phyloP scores from a whole-genome alignment of 352 stramenopile genomes.

The Globisporangium paroecandrum region DNA sequence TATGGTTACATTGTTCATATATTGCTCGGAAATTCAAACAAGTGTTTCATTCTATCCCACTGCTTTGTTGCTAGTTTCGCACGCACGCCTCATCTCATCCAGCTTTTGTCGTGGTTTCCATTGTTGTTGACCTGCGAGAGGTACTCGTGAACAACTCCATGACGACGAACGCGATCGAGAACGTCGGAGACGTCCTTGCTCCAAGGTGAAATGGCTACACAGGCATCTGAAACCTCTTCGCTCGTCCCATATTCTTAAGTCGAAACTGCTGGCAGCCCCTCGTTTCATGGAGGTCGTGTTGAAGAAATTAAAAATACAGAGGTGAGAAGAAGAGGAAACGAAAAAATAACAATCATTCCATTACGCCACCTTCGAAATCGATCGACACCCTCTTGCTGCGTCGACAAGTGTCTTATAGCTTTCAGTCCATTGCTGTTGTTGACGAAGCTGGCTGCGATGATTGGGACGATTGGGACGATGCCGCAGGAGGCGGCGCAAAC shows the following conservation, averaged over 20 bases:
- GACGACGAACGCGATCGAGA: not conserved
- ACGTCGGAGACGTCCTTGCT: not conserved
- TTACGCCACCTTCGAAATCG: not conserved
- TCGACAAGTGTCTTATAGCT: not conserved
- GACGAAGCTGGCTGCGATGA: not conserved
- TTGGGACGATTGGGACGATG: not conserved
- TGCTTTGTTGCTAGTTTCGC: too few relatives aligned
- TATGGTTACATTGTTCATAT: too few relatives aligned
- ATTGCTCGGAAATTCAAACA: too few relatives aligned
- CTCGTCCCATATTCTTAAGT: too few relatives aligned
- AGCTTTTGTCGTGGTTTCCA: constrained; percentile 1
- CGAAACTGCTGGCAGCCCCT: too few relatives aligned
- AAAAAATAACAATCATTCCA: constrained; percentile 1
- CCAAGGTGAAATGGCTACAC: too few relatives aligned
- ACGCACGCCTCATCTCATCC: too few relatives aligned
- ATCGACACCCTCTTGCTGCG: not conserved
- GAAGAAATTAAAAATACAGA: not conserved
- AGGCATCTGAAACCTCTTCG: too few relatives aligned
- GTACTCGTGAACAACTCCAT: constrained; percentile 10
- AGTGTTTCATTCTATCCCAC: too few relatives aligned
- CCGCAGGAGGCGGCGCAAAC: constrained; percentile 11
- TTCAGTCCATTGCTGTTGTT: not conserved
- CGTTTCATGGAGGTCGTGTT: not conserved
- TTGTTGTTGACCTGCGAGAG: not conserved
- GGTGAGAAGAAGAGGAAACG: not conserved